Evolutionary conservation across 2,329 filamentous ascomycete species (phyloP), one percentile per base, ranked within the genome.

Genomic region (Dothidotthia symphoricarpi): DNA sequence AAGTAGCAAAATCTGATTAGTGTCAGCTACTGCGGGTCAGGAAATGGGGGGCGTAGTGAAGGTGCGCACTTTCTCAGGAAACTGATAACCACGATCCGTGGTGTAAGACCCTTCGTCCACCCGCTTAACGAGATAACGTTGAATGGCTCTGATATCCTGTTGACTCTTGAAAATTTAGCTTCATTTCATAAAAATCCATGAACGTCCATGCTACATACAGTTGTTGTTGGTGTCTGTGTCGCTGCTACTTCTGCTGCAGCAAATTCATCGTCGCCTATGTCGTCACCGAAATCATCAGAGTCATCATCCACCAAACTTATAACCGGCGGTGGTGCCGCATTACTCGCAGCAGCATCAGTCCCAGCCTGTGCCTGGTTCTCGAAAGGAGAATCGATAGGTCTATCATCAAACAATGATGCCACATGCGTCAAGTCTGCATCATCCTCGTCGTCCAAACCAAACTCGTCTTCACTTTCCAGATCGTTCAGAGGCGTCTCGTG

Each of bases 61-160:
- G 15, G 33, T 13, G 19, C 48, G 24, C 69, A 90, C 88, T 79
- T 93, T 90, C 66, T 95, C 85, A 28, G 74, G 73, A 34, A 73
- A 75, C 33, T 71, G 66, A 48, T 77, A 74, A 29, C 84, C 82
- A 49, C 75, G 76, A 15, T 77, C 73, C 64, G 83, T 80, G 41
- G 72, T 70, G 65, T 87, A 95, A 30, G 82, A 75, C 53, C 78
- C 79, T 45, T 86, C 79, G 43, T 85, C 71, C 51, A 90, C 80
- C 59, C 84, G 81, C 50, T 83, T 85, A 55, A 96, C 78, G 47
- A 90, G 74, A 69, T 95, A 95, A 51, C 91, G 84, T 68, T 95
- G 88, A 59, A 95, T 94, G 31, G 83, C 80, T 71, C 81, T 83
- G 53, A 76, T 72, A 64, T 83, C 85, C 63, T 63, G 73, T 78